phyloP scores from a whole-genome alignment of 75 land plant genomes.

The Pinus albicaulis region DNA sequence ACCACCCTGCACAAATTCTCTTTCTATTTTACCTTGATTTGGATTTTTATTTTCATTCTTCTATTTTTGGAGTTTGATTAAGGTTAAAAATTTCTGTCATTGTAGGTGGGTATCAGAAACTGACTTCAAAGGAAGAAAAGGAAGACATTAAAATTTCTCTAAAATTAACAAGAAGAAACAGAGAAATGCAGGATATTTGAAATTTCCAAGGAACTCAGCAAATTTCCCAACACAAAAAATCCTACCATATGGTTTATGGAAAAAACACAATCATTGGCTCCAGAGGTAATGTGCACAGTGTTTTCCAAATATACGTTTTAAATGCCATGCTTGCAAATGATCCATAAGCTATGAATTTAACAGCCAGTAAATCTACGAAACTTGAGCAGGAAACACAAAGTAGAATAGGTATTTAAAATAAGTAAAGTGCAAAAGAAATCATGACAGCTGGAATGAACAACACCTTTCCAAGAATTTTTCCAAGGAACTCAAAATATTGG shows the following conservation, averaged over 20 bases:
- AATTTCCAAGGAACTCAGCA: no score
- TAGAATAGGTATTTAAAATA: not conserved
- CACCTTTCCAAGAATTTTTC: conserved; percentile 92
- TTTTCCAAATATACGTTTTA: not conserved
- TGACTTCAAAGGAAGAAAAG: not conserved
- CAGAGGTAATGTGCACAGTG: no score
- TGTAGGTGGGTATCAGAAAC: no score
- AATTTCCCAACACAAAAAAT: no score
- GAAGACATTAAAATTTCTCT: no score
- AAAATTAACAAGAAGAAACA: no score
- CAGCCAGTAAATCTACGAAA: not conserved
- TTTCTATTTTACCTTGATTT: not conserved
- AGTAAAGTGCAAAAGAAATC: not conserved
- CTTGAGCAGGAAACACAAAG: not conserved
- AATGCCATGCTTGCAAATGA: not conserved
- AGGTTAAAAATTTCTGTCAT: not conserved
- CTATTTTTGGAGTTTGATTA: not conserved
- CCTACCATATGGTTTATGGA: no score
- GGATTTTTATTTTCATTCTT: not conserved
- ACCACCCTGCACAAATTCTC: not conserved
- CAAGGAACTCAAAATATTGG: conserved; percentile 85
- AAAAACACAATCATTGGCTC: no score
- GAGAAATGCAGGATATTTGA: no score
- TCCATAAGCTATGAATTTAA: not conserved
- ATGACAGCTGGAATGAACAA: not conserved